Percentiles rank a stretch among this genome's conserved stretches.
phyloP scores from a whole-genome alignment of 2,329 filamentous ascomycete species.

The Didymella pinodella region DNA sequence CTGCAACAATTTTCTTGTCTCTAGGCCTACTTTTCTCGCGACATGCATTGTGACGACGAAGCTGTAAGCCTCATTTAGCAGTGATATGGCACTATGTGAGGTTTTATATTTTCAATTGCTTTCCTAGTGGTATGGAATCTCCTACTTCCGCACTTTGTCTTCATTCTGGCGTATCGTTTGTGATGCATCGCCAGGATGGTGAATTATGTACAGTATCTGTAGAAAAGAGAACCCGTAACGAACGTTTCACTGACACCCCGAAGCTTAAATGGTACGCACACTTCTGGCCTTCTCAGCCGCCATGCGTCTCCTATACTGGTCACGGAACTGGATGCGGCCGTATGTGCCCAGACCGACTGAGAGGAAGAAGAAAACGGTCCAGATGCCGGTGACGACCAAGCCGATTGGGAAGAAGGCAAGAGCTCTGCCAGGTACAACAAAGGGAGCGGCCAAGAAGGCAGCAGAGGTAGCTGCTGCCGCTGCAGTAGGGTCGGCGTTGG shows the following conservation, averaged over 20 bases:
- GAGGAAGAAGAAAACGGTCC: constrained; percentile 64
- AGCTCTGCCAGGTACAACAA: constrained; percentile 72
- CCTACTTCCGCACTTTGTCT: neutral
- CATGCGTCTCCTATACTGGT: constrained; percentile 65
- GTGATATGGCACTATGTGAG: neutral
- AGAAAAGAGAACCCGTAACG: constrained; percentile 11
- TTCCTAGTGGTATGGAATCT: neutral
- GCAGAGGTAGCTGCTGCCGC: constrained; percentile 52
- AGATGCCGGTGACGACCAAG: constrained; percentile 70
- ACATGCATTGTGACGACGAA: neutral
- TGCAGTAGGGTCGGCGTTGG: constrained; percentile 55
- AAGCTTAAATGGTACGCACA: constrained; percentile 47
- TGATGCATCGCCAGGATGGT: constrained; percentile 21
- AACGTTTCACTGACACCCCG: neutral
- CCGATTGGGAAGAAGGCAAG: constrained; percentile 75
- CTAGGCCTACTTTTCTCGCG: too few relatives aligned
- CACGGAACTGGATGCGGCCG: constrained; percentile 70
- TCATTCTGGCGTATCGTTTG: neutral
- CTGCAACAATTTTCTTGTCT: too few relatives aligned
- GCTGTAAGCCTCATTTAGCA: neutral
- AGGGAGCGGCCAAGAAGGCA: constrained; percentile 57
- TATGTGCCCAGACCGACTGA: constrained; percentile 69
- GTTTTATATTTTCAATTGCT: neutral
- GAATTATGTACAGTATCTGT: constrained; percentile 33
- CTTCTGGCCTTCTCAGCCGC: constrained; percentile 50